Conservation (phyloP, 208 protist genomes). For the Strigomonas culicis region DNA sequence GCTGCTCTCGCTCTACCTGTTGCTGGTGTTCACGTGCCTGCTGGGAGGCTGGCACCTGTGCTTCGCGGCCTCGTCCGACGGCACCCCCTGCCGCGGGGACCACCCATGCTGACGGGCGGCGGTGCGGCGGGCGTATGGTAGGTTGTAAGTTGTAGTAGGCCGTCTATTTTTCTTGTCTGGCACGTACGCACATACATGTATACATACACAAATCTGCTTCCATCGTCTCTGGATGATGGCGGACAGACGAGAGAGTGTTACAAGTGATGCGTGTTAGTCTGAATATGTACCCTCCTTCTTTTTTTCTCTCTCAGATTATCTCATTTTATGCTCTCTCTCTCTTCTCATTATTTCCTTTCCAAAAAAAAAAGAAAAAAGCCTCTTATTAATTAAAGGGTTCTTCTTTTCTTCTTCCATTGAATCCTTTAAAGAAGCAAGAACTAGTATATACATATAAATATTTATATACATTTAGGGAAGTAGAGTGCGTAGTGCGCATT, state of each 20-base stretch:
- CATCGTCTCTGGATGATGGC: no score
- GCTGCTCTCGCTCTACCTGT: conserved; percentile 53
- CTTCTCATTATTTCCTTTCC: conserved; percentile 14
- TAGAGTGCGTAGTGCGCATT: conserved; percentile 5
- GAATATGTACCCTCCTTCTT: background rate
- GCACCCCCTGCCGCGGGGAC: no score
- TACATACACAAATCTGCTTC: no score
- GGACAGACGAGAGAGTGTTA: no score
- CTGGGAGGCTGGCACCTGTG: conserved; percentile 42
- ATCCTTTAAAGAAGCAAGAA: background rate
- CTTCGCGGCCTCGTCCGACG: background rate
- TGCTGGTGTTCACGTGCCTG: conserved; percentile 36
- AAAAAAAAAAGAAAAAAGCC: background rate
- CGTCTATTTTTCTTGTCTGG: no score
- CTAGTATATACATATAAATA: conserved; percentile 4
- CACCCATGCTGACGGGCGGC: no score
- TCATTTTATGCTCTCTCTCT: background rate
- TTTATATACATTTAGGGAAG: no score
- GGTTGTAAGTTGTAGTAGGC: no score
- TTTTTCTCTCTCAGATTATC: background rate
- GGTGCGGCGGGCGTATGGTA: no score
- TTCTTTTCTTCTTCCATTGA: conserved; percentile 8
- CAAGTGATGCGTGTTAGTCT: no score
- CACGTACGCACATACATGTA: no score
- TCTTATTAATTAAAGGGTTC: conserved; percentile 2